A percentile compares a stretch with the other conserved stretches of the same genome.
Evolutionary conservation across 2,329 filamentous ascomycete genomes (phyloP).

Genomic region (Corynespora cassiicola): DNA sequence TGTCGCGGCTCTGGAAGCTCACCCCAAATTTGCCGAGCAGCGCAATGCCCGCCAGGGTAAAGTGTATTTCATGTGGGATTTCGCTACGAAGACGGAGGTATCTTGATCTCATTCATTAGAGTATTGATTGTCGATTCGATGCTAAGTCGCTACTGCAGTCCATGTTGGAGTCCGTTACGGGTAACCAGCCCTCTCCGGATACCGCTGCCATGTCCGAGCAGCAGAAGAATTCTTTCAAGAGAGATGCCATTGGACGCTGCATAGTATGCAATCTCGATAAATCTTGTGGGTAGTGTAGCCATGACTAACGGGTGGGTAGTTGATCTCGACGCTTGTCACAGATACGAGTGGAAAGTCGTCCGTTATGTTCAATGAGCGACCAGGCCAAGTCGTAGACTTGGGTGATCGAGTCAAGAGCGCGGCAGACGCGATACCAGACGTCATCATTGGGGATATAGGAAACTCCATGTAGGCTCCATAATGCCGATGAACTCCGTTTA

Average conservation of each 20-base stretch:
- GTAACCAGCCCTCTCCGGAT: conserved; percentile 12
- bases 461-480: no score
- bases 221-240: conserved; percentile 14
- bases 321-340: conserved; percentile 2
- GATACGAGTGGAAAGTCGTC: conserved; percentile 12
- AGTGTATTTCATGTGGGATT: conserved; percentile 24
- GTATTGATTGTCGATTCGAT: no score
- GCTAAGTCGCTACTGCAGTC: no score
- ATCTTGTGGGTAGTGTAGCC: conserved; percentile 1
- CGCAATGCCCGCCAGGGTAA: conserved; percentile 12
- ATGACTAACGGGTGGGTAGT: neutral
- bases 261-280: no score
- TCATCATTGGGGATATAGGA: conserved; percentile 1
- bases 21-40: conserved; percentile 16
- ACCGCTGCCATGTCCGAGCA: conserved; percentile 13
- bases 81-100: conserved; percentile 16
- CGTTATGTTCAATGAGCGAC: conserved; percentile 15
- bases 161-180: conserved; percentile 17
- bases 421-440: conserved; percentile 1
- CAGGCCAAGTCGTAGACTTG: conserved; percentile 12
- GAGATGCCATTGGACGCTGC: conserved; percentile 18
- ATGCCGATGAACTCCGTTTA: no score
- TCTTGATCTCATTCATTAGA: no score
- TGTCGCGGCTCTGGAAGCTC: conserved; percentile 17
- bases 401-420: conserved; percentile 16